Percentiles rank a stretch among this genome's conserved stretches.
phyloP scores from a whole-genome alignment of 163 green algal genomes.

The Scenedesmus sp. region DNA sequence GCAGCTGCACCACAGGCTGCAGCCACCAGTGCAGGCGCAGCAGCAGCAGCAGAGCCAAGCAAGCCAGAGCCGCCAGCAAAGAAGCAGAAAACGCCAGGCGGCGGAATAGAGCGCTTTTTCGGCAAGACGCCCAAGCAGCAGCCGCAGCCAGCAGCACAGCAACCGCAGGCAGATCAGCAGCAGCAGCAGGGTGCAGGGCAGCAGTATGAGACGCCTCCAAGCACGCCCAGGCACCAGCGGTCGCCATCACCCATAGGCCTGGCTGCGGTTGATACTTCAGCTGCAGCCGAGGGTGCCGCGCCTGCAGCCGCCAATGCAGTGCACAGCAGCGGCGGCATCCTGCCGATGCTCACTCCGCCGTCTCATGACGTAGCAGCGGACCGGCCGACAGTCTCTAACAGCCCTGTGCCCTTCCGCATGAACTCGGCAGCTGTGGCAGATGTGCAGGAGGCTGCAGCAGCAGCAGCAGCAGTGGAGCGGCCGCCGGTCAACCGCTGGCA shows the following conservation, averaged over 20 bases:
- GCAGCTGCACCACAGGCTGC: not conserved
- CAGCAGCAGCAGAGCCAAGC: not conserved
- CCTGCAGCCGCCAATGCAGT: not conserved
- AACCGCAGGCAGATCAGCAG: conserved; percentile 21
- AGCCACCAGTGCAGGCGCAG: no score
- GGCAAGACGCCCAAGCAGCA: not conserved
- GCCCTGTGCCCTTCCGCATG: conserved; percentile 42
- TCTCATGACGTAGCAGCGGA: conserved; percentile 32
- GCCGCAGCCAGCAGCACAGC: conserved; percentile 7
- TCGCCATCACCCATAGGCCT: not conserved
- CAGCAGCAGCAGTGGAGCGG: conserved; percentile 24
- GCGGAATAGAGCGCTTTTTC: conserved; percentile 33
- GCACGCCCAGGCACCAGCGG: conserved; percentile 13
- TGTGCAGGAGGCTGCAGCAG: not conserved
- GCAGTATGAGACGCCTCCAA: not conserved
- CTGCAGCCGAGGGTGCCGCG: conserved; percentile 8
- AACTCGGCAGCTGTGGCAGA: not conserved
- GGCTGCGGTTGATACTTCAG: not conserved
- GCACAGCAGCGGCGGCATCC: conserved; percentile 13
- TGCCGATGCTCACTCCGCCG: conserved; percentile 49
- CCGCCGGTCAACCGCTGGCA: conserved; percentile 36
- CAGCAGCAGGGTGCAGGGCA: conserved; percentile 6
- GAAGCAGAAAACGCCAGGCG: conserved; percentile 38
- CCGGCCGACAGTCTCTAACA: not conserved
- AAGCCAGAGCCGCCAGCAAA: conserved; percentile 2